A percentile compares a stretch with the other conserved stretches of the same genome.
Conservation (phyloP, 257 asterid genomes). For the Apocynum venetum region DNA sequence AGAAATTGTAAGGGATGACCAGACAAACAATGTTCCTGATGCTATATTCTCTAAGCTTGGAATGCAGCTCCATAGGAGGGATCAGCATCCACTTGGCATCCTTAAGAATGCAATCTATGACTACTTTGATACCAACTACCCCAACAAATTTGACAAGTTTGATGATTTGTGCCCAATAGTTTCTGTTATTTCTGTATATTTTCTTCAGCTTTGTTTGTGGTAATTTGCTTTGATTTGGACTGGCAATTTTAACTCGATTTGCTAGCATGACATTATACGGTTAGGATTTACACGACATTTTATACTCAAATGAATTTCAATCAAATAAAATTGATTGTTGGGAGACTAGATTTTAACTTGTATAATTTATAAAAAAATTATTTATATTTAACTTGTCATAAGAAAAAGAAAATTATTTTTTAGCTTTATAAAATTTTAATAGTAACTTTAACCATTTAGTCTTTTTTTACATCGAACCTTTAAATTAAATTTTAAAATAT, state of each 20-base stretch:
- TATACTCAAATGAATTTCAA: no score
- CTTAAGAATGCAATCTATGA: constrained; percentile 77
- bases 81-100: constrained; percentile 86
- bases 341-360: no score
- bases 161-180: constrained; percentile 77
- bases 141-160: constrained; percentile 63
- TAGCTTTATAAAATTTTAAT: no score
- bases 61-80: constrained; percentile 88
- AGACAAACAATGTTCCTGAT: constrained; percentile 85
- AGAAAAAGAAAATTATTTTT: no score
- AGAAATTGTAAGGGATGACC: constrained; percentile 91
- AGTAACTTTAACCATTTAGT: no score
- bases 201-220: neutral
- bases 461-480: no score
- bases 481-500: no score
- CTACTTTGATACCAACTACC: constrained; percentile 75
- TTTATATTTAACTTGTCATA: no score
- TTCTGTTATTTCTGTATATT: constrained; percentile 58
- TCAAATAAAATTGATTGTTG: no score
- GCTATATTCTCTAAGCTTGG: constrained; percentile 84
- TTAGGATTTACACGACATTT: no score
- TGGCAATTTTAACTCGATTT: neutral
- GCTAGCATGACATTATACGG: neutral
- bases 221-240: neutral
- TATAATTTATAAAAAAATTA: no score